Conservation (phyloP, 192 early-diverging fungal genomes). For the Coemansia sp. region DNA sequence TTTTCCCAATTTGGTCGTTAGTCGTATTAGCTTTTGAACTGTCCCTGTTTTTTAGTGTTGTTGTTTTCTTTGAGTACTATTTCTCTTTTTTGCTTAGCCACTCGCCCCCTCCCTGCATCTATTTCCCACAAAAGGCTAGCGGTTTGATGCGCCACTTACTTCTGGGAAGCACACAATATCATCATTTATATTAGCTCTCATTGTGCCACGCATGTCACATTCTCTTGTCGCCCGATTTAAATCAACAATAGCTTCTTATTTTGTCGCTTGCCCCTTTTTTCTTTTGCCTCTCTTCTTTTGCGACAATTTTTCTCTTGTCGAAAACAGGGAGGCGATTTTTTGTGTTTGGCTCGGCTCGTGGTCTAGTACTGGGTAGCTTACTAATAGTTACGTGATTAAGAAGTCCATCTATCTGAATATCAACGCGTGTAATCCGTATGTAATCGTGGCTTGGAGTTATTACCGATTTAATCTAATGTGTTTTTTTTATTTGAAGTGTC, state of each 20-base stretch:
- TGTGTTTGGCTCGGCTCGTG: neutral
- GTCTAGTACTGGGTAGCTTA: neutral
- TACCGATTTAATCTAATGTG: neutral
- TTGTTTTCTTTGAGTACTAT: conserved; percentile 7
- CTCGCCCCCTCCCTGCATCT: neutral
- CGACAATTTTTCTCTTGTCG: neutral
- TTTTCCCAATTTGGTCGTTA: neutral
- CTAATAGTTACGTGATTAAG: neutral
- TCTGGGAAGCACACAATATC: neutral
- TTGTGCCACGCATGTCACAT: neutral
- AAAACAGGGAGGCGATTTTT: neutral
- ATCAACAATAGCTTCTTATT: neutral
- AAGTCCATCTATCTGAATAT: neutral
- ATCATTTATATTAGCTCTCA: conserved; percentile 1
- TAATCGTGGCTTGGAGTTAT: neutral
- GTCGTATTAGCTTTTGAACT: neutral
- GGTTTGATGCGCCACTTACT: neutral
- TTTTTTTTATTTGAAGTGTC: neutral
- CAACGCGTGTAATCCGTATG: neutral
- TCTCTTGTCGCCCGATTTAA: neutral
- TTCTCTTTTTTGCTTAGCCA: neutral
- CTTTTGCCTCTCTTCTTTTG: neutral
- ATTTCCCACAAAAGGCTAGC: neutral
- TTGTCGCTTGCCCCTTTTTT: neutral
- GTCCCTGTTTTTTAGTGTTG: conserved; percentile 4